Evolutionary conservation across 768 basidiomycete species (phyloP).

Genomic region (Suillus paluster): DNA sequence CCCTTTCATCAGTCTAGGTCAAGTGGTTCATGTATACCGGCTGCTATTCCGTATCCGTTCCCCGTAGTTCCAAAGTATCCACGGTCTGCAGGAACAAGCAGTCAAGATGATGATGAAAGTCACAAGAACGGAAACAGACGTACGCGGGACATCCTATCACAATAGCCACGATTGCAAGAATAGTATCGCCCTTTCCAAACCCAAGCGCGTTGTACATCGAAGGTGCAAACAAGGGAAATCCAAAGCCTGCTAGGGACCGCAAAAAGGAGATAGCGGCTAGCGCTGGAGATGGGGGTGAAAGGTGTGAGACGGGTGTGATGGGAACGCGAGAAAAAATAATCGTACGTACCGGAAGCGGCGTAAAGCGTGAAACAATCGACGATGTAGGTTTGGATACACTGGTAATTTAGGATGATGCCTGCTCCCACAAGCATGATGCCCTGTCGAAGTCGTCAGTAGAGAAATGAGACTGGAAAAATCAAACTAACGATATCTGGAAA

Average conservation of each 20-base stretch:
- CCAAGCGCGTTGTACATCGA: conserved; percentile 68
- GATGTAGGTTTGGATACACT: conserved; percentile 68
- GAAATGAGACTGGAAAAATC: not conserved
- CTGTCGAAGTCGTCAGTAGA: conserved; percentile 31
- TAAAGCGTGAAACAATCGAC: conserved; percentile 70
- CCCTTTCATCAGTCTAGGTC: no score
- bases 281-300: conserved; percentile 39
- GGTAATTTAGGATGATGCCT: conserved; percentile 63
- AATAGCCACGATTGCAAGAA: conserved; percentile 63
- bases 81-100: conserved; percentile 35
- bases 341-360: conserved; percentile 63
- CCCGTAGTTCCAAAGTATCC: conserved; percentile 50
- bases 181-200: conserved; percentile 70
- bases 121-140: conserved; percentile 8
- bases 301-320: not conserved
- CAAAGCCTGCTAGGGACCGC: conserved; percentile 71
- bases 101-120: not conserved
- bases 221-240: conserved; percentile 80
- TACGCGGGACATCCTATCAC: conserved; percentile 61
- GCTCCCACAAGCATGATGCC: conserved; percentile 63
- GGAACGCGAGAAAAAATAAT: not conserved
- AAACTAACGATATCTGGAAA: conserved; percentile 62
- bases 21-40: conserved; percentile 37
- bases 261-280: conserved; percentile 67
- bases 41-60: conserved; percentile 55